phyloP scores from a whole-genome alignment of 495 filamentous ascomycete genomes.

The Talaromyces thailandensis region DNA sequence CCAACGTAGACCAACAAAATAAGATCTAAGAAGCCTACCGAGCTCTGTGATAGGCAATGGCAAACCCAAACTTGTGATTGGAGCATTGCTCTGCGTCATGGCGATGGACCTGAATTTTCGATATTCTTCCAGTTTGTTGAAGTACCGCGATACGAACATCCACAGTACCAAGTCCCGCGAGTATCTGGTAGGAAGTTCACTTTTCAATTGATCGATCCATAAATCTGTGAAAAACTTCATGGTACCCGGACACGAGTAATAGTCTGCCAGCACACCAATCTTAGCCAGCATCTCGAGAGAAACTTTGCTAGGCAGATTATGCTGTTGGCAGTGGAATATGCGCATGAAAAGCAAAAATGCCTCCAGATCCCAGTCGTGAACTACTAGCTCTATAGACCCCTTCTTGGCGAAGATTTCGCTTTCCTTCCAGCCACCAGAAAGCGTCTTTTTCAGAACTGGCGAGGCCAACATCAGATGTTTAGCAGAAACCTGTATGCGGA shows the following conservation, averaged over 20 bases:
- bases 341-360: constrained; percentile 40
- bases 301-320: constrained; percentile 28
- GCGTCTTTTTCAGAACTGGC: constrained; percentile 29
- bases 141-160: too few species aligned
- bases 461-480: constrained; percentile 44
- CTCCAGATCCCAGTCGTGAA: constrained; percentile 26
- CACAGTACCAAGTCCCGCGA: constrained; percentile 23
- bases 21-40: too few species aligned
- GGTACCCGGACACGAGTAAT: constrained; percentile 36
- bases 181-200: constrained; percentile 15
- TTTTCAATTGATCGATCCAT: constrained; percentile 28
- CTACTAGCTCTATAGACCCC: constrained; percentile 30
- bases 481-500: constrained; percentile 37
- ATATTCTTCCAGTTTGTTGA: too few species aligned
- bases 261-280: constrained; percentile 42
- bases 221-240: constrained; percentile 30
- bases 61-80: constrained; percentile 16
- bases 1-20: too few species aligned
- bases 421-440: constrained; percentile 27
- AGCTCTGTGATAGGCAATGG: constrained; percentile 17
- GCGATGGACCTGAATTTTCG: constrained; percentile 11
- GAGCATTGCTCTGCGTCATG: constrained; percentile 13
- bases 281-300: constrained; percentile 37
- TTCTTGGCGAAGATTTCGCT: constrained; percentile 18
- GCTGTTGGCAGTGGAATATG: constrained; percentile 38